Evolutionary conservation across 805 yeast genomes (phyloP), one percentile per base, ranked within the genome.

Genomic region (Starmera caribaea): DNA sequence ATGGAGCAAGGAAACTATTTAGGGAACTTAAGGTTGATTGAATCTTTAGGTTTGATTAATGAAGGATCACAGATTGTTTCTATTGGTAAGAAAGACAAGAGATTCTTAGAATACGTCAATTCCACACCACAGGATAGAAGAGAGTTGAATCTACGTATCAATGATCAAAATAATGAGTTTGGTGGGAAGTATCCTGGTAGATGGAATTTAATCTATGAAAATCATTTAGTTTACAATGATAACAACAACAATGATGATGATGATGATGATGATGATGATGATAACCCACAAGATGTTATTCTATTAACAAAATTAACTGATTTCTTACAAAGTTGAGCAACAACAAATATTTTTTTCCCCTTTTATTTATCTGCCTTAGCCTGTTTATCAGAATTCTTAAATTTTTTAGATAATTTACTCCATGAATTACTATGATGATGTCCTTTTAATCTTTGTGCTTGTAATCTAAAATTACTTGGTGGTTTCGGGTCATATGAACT

Each of bases 1-100:
- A 54, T 69, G 36, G 69, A 69, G 47, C 74, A 69, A 43, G 50
- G 55, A 48, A 63, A 63, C 35, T 69, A 67, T 43, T 54, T 66
- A 17, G 65, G 71, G 5, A 73, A 69, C 41, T 49, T 68, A 28
- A 50, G 73, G 29, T 57, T 66, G 4, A 45, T 68, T 31, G 75
- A 69, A 43, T 45, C 68, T 0, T 45, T 65, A 34, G 61, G 63
- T 12, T 51, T 66, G 38, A 52, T 69, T 34, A 61, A 58, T 0
- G 62, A 62, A 8, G 73, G 70, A 0, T 58, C 73, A 1, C 43
- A 54, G 4, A 47, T 69, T 21, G 50, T 55, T 35, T 71, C 70
- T 5, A 70, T 67, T 42, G 72, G 70, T 4, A 65, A 59, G 2
- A 63, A 68, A 0, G 71, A 63, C 11, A 68, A 65, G 3, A 21